Evolutionary conservation across 73 alveolate species (phyloP).

Genomic region (Paramecium octaurelia): DNA sequence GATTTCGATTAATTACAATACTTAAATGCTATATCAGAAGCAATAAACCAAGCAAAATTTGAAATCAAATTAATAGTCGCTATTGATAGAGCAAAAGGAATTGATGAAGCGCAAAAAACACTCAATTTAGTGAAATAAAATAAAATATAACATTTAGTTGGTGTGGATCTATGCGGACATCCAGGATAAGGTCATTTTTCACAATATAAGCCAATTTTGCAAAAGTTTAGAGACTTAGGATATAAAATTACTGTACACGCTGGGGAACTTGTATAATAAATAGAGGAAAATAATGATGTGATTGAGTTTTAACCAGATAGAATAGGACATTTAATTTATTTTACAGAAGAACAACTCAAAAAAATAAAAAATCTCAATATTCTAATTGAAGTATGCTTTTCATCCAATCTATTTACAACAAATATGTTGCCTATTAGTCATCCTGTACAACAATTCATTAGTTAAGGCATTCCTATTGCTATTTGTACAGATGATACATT

Average conservation of each 20-base stretch:
- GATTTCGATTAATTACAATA: slow-evolving; percentile 76
- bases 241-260: slow-evolving; percentile 74
- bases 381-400: slow-evolving; percentile 85
- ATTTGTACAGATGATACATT: slow-evolving; percentile 84
- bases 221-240: slow-evolving; percentile 74
- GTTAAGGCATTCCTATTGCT: slow-evolving; percentile 55
- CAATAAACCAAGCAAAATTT: slow-evolving; percentile 67
- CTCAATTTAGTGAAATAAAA: slow-evolving; percentile 70
- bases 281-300: slow-evolving; percentile 73
- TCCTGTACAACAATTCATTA: slow-evolving; percentile 36
- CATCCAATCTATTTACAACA: slow-evolving; percentile 71
- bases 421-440: slow-evolving; percentile 57
- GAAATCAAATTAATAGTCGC: slow-evolving; percentile 75
- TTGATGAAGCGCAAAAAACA: slow-evolving; percentile 77
- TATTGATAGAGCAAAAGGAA: slow-evolving; percentile 74
- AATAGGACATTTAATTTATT: slow-evolving; percentile 81
- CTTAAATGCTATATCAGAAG: slow-evolving; percentile 69
- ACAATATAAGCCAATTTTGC: slow-evolving; percentile 57
- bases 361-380: slow-evolving; percentile 58
- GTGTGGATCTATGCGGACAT: slow-evolving; percentile 91
- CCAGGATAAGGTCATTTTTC: slow-evolving; percentile 74
- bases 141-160: slow-evolving; percentile 71
- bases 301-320: slow-evolving; percentile 84
- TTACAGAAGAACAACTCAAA: slow-evolving; percentile 57
- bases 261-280: slow-evolving; percentile 69